These are phyloP conservation scores for Pharnaceum exiguum DNA, from an alignment of 148 eudicot genomes.

Conservation along the genomic window DNA sequence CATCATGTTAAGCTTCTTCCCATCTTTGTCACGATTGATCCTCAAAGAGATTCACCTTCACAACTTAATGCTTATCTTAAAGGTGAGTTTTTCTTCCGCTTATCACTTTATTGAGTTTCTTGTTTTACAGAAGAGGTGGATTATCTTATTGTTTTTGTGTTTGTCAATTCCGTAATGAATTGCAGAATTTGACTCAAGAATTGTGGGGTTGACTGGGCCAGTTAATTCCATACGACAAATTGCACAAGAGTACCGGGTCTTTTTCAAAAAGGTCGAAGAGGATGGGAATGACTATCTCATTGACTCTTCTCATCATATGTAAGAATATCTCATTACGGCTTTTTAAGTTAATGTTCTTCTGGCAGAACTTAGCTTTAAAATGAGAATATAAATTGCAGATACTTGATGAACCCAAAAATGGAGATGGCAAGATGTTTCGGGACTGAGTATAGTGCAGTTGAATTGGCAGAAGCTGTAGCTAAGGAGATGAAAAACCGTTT, in stretches of 20 bases:
- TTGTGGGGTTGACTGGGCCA: constrained; percentile 88
- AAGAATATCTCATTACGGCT: constrained; percentile 16
- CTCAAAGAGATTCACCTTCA: constrained; percentile 81
- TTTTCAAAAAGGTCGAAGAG: constrained; percentile 80
- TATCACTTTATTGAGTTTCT: neutral
- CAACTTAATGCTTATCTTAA: constrained; percentile 81
- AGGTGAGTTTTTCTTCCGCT: constrained; percentile 36
- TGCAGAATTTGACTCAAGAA: constrained; percentile 85
- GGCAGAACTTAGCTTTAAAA: neutral
- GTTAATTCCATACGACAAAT: constrained; percentile 62
- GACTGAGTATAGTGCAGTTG: constrained; percentile 54
- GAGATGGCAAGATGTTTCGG: constrained; percentile 67
- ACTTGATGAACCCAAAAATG: constrained; percentile 73
- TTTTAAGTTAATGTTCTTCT: neutral
- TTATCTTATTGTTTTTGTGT: constrained; percentile 5
- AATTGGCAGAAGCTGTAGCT: constrained; percentile 57
- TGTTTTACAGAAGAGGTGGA: neutral
- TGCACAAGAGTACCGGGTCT: constrained; percentile 84
- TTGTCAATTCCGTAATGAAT: constrained; percentile 18
- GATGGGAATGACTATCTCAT: constrained; percentile 81
- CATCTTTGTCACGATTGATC: constrained; percentile 80
- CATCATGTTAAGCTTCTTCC: constrained; percentile 65
- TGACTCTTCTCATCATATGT: constrained; percentile 88
- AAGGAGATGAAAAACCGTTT: constrained; percentile 45
- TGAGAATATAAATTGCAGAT: constrained; percentile 42